phyloP scores from a whole-genome alignment of 768 basidiomycete species.

The Punctularia strigosozonata region DNA sequence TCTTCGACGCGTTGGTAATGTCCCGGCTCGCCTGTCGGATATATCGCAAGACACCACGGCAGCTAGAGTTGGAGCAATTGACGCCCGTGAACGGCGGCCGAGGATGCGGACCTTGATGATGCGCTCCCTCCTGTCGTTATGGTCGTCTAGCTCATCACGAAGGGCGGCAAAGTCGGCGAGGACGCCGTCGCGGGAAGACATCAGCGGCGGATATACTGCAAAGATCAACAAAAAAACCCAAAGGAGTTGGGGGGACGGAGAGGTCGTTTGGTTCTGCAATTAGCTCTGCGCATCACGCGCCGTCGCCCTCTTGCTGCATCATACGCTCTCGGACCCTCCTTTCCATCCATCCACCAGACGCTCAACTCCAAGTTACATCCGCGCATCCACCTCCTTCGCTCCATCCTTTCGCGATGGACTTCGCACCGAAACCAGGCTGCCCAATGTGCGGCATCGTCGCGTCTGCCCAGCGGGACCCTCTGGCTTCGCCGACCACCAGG shows the following conservation, averaged over 20 bases:
- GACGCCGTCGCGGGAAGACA: too few species aligned
- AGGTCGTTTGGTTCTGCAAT: too few species aligned
- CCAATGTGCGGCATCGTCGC: constrained; percentile 69
- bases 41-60: background rate
- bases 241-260: too few species aligned
- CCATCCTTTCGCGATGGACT: constrained; percentile 30
- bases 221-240: too few species aligned
- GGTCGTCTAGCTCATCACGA: constrained; percentile 64
- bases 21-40: constrained; percentile 61
- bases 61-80: background rate
- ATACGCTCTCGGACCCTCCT: background rate
- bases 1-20: constrained; percentile 86
- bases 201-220: too few species aligned
- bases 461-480: constrained; percentile 32
- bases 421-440: constrained; percentile 55
- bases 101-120: constrained; percentile 64
- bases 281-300: too few species aligned
- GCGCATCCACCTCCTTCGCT: background rate
- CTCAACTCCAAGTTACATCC: background rate
- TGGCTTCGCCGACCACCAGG: constrained; percentile 33
- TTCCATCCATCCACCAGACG: constrained; percentile 1
- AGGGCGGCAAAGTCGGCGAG: constrained; percentile 42
- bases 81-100: constrained; percentile 2
- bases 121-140: constrained; percentile 81
- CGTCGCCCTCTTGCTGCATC: too few species aligned